phyloP scores from a whole-genome alignment of 495 filamentous ascomycete species.

The Patellaria atrata region DNA sequence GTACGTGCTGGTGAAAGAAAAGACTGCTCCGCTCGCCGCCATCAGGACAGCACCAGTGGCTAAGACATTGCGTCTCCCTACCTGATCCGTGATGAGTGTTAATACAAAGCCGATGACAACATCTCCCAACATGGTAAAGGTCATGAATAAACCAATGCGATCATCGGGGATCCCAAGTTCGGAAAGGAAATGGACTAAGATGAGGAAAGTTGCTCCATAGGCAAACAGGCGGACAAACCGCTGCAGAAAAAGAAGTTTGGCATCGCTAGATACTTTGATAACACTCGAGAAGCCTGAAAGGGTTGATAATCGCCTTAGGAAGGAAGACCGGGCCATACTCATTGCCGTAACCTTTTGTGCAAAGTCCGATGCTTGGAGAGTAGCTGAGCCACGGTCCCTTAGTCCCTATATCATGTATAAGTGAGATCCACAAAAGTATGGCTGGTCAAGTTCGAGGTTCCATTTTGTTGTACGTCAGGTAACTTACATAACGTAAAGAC shows the following conservation, averaged over 20 bases:
- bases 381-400: too few relatives aligned
- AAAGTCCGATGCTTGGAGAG: too few relatives aligned
- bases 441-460: too few relatives aligned
- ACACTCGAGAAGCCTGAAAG: too few relatives aligned
- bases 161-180: constrained; percentile 51
- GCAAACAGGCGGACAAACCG: constrained; percentile 67
- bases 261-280: too few relatives aligned
- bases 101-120: constrained; percentile 59
- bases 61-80: constrained; percentile 55
- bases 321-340: too few relatives aligned
- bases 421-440: too few relatives aligned
- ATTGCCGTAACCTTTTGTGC: too few relatives aligned
- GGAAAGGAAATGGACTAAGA: constrained; percentile 57
- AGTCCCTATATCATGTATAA: too few relatives aligned
- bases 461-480: too few relatives aligned
- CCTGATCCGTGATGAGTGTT: constrained; percentile 57
- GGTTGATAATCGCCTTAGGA: too few relatives aligned
- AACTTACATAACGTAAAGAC: too few relatives aligned
- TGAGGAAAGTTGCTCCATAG: constrained; percentile 61
- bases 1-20: constrained; percentile 53
- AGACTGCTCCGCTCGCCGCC: constrained; percentile 49
- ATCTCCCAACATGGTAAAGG: constrained; percentile 67
- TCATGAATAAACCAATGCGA: constrained; percentile 82
- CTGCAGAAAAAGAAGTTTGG: constrained; percentile 45
- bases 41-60: constrained; percentile 52